Evolutionary conservation across 164 flowering plant genomes (phyloP), one percentile per base, ranked within the genome.

Genomic region (Akebia trifoliata): DNA sequence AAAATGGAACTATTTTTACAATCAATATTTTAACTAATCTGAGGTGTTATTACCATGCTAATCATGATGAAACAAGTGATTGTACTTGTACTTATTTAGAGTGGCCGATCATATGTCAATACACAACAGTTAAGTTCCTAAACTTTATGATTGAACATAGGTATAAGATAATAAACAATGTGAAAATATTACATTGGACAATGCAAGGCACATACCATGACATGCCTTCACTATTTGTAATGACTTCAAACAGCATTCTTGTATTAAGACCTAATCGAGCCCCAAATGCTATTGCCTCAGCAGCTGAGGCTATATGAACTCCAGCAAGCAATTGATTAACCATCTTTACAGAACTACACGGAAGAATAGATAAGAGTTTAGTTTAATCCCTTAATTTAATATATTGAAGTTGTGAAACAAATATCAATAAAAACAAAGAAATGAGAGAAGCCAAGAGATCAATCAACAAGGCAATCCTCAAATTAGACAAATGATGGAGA

Each of bases 271-370:
- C 95, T 70, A 90, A 71, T 51, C 94, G 84, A 61, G 99, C 90
- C 34, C 91, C 99, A 77, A 88, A 88, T 20, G 97, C 97, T 84
- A 94, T 83, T 57, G 96, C 97, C 77, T 94, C 99, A 51, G 99
- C 99, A 49, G 91, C 78, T 57, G 97, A 76, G 69, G 93, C 99
- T 56, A 94, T 94, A 65, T 94, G 99, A 69, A 94, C 96, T 69
- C 99, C 99, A 67, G 99, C 99, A 71, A 94, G 97, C 62, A 94
- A 77, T 75, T 94, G 99, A 74, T 94, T 94, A 55, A 86, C 81
- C 99, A 94, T 94, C 77, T 94, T 94, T 54, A 94, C 82, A 67
- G 73, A 83, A 79, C 99, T 94, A 52, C 21, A 69, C 53, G 28
- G 61, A 11, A 53, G 47, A 45, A 59, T 3, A 56, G 4, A 7